Conservation (phyloP, 306 rosid genomes). For the Cucurbita moschata region DNA sequence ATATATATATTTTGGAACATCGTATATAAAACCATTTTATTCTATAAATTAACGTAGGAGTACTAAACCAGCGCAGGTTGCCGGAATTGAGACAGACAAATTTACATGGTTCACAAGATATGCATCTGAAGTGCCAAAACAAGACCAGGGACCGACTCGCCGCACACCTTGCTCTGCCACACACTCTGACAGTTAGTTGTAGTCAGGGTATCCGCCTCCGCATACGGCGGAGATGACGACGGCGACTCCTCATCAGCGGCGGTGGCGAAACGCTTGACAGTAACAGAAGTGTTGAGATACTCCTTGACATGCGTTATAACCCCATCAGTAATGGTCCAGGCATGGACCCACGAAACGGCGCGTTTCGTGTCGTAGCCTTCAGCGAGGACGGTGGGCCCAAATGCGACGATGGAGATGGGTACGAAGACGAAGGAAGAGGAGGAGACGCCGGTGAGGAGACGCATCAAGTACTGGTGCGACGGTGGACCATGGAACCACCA, state of each 20-base stretch:
- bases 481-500: constrained; percentile 93
- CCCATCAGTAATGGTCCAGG: constrained; percentile 49
- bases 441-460: constrained; percentile 29
- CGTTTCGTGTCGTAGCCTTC: constrained; percentile 41
- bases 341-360: constrained; percentile 68
- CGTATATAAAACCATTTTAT: neutral
- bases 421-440: constrained; percentile 20
- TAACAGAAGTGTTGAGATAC: constrained; percentile 57
- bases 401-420: constrained; percentile 32
- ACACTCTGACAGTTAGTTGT: constrained; percentile 26
- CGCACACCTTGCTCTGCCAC: constrained; percentile 57
- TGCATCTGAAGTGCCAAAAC: constrained; percentile 36
- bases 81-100: too few species aligned
- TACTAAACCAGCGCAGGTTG: neutral
- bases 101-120: too few species aligned
- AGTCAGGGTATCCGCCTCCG: too few species aligned
- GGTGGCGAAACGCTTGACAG: constrained; percentile 34
- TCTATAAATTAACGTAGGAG: neutral
- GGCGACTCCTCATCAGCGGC: neutral
- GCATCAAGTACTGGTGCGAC: constrained; percentile 44
- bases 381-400: constrained; percentile 42
- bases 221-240: neutral
- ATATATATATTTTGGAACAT: too few species aligned
- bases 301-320: constrained; percentile 52
- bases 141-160: constrained; percentile 46